phyloP scores from a whole-genome alignment of 495 filamentous ascomycete genomes.

The Xylaria flabelliformis region DNA sequence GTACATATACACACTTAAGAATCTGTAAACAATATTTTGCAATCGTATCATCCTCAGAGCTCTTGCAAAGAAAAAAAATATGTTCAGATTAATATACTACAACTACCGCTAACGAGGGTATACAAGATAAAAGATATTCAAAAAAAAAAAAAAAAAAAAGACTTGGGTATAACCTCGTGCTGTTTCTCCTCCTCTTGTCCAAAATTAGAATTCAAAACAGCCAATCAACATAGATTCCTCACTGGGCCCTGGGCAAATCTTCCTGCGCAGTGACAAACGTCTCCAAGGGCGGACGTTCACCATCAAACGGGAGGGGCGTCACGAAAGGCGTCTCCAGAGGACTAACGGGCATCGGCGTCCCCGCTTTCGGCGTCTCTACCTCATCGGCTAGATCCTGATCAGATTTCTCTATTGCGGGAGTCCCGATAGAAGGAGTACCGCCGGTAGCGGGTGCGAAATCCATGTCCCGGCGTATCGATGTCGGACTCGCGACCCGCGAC shows the following conservation, averaged over 20 bases:
- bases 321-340: slow-evolving; percentile 12
- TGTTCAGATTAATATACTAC: background rate
- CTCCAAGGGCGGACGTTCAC: slow-evolving; percentile 45
- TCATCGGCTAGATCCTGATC: slow-evolving; percentile 27
- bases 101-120: slow-evolving; percentile 18
- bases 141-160: background rate
- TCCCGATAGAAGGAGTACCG: slow-evolving; percentile 27
- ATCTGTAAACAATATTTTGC: slow-evolving; percentile 2
- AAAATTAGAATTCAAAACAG: background rate
- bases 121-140: slow-evolving; percentile 23
- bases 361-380: background rate
- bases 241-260: slow-evolving; percentile 35
- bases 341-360: background rate
- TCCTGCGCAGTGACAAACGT: slow-evolving; percentile 52
- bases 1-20: slow-evolving; percentile 7
- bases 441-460: slow-evolving; percentile 23
- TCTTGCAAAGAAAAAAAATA: background rate
- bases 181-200: background rate
- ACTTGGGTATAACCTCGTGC: slow-evolving; percentile 18
- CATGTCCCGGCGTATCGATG: slow-evolving; percentile 26
- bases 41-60: background rate
- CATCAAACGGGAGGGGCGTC: slow-evolving; percentile 17
- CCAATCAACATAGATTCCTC: background rate
- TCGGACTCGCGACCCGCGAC: slow-evolving; percentile 36
- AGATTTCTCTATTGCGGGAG: background rate